Conservation (phyloP, 768 basidiomycete genomes). For the Boletus tylopilopsis region DNA sequence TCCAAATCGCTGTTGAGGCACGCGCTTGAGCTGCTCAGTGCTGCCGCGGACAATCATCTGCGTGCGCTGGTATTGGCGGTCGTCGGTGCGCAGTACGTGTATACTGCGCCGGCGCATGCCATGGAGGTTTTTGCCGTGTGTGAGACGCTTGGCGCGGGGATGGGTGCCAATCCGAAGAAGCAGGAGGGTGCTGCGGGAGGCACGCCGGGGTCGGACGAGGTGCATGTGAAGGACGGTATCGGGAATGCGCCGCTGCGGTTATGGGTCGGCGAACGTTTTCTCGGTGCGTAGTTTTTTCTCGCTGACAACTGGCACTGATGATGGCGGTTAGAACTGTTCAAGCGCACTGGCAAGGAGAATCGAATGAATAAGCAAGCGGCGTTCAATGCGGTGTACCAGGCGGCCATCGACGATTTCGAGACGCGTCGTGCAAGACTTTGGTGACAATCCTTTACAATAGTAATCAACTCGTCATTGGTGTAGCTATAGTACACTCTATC, state of each 20-base stretch:
- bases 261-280: slow-evolving; percentile 69
- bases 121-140: slow-evolving; percentile 60
- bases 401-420: slow-evolving; percentile 21
- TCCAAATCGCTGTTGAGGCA: slow-evolving; percentile 45
- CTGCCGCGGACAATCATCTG: slow-evolving; percentile 66
- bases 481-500: slow-evolving; percentile 8
- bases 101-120: slow-evolving; percentile 69
- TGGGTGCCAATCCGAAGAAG: slow-evolving; percentile 42
- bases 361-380: slow-evolving; percentile 44
- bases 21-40: slow-evolving; percentile 55
- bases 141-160: slow-evolving; percentile 66
- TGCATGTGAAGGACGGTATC: slow-evolving; percentile 30
- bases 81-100: slow-evolving; percentile 64
- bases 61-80: slow-evolving; percentile 68
- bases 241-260: slow-evolving; percentile 65
- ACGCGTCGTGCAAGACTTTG: slow-evolving; percentile 14
- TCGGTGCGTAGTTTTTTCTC: slow-evolving; percentile 46
- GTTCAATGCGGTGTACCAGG: slow-evolving; percentile 36
- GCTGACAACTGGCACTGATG: not conserved
- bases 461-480: not conserved
- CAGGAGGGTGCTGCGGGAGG: slow-evolving; percentile 3
- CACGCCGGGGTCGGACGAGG: not conserved
- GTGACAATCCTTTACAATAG: slow-evolving; percentile 8
- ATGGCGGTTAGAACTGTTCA: slow-evolving; percentile 48
- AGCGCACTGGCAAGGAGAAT: slow-evolving; percentile 49